Conservation (phyloP, 441 rosid species). For the Erysimum cheiri region DNA sequence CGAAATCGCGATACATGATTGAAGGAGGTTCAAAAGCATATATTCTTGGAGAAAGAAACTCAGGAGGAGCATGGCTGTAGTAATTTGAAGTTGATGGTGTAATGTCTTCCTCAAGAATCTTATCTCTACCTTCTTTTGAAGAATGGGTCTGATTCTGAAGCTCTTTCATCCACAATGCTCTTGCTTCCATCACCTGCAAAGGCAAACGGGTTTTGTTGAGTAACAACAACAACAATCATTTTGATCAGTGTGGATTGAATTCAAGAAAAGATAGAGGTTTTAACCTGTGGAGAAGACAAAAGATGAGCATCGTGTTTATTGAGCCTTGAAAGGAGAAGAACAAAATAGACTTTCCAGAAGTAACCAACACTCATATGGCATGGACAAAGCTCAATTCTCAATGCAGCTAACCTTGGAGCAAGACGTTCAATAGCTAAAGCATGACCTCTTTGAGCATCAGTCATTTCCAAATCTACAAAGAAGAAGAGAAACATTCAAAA, state of each 20-base stretch:
- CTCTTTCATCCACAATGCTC: slow-evolving; percentile 80
- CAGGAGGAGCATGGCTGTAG: slow-evolving; percentile 46
- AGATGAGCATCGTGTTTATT: slow-evolving; percentile 64
- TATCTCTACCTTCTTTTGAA: slow-evolving; percentile 39
- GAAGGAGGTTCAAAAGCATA: slow-evolving; percentile 58
- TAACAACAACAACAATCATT: slow-evolving; percentile 22
- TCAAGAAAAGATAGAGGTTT: slow-evolving; percentile 23
- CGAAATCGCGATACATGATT: slow-evolving; percentile 48
- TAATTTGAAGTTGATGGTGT: slow-evolving; percentile 49
- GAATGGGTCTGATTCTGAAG: slow-evolving; percentile 67
- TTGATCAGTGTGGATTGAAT: not conserved
- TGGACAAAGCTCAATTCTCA: slow-evolving; percentile 73
- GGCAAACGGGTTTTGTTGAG: not conserved
- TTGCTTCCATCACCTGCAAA: slow-evolving; percentile 66
- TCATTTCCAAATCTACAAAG: slow-evolving; percentile 62
- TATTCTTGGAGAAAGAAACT: slow-evolving; percentile 51
- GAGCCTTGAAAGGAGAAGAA: slow-evolving; percentile 74
- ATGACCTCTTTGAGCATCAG: slow-evolving; percentile 65
- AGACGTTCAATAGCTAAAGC: slow-evolving; percentile 62
- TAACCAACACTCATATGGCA: slow-evolving; percentile 71
- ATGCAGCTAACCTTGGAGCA: slow-evolving; percentile 69
- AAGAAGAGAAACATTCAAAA: not conserved
- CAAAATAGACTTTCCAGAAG: slow-evolving; percentile 84
- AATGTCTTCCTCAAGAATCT: slow-evolving; percentile 42
- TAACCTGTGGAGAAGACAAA: slow-evolving; percentile 67